Evolutionary conservation across 768 basidiomycete genomes (phyloP), one percentile per base, ranked within the genome.

Genomic region (Hemileccinum rubropunctum): DNA sequence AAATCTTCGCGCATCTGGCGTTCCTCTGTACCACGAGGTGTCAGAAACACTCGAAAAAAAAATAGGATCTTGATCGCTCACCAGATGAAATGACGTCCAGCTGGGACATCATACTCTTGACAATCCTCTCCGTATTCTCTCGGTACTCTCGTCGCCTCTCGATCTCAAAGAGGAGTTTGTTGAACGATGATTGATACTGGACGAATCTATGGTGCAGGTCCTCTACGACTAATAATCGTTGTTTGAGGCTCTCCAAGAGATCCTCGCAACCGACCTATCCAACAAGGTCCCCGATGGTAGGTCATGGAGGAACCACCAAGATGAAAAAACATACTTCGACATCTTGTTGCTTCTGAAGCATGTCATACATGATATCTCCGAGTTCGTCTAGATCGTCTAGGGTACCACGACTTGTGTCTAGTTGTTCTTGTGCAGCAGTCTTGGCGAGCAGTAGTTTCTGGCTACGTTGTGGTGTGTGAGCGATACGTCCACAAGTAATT

Each of bases 341-440:
- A 6, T 68, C 66, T 46, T 86, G 79, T 61, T 91, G 88, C 13
- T 75, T 78, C 37, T 77, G 74, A 6, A 92, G 65, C 85, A 92
- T 89, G 45, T 85, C 84, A 0, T 74, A 72, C 83, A 92, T 89
- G 45, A 90, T 87, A 17, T 86, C 82, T 2, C 83, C 90, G 4
- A 92, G 75, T 56, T 86, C 83, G 41, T 91, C 88, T 17, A 92
- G 73, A 58, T 88, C 80, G 43, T 82, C 76, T 26, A 92, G 66
- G 13, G 74, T 76, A 30, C 58, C 67, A 13, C 69, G 61, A 18
- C 85, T 77, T 35, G 74, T 71, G 17, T 77, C 73, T 9, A 89
- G 56, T 54, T 78, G 76, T 45, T 73, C 71, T 52, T 76, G 73
- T 11, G 73, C 71, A 5, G 63, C 58, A 13, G 69, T 67, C 53